Base-by-base conservation (phyloP, 2,329 filamentous ascomycete species). In the Monilinia polystroma region DNA sequence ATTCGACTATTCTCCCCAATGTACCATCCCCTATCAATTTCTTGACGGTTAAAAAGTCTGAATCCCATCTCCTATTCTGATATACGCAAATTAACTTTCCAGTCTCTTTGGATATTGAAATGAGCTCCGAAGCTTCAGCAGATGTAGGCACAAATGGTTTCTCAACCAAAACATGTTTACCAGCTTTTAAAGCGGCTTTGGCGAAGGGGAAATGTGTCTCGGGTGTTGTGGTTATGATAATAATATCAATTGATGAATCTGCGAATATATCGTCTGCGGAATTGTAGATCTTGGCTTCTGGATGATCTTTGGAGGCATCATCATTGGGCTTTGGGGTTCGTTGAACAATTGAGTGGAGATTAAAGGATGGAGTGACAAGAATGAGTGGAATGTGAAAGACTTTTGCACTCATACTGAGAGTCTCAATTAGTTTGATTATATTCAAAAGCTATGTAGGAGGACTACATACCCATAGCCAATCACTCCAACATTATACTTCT, bases 311-410 rank as follows among this genome's bases (percentile, higher is more conserved):
- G 26, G 87, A 84, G 0, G 90, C 90, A 68, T 91, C 89, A 76
- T 89, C 84, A 63, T 82, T 80, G 2, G 84, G 78, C 70, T 84
- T 85, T 7, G 90, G 90, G 6, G 80, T 85, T 68, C 91, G 87
- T 78, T 95, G 91, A 38, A 94, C 88, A 72, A 95, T 87, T 70
- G 89, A 86, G 75, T 92, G 85, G 26, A 94, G 85, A 63, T 82
- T 87, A 75, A 93, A 83, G 65, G 85, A 80, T 8, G 87, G 82
- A 0, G 88, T 86, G 41, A 83, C 82, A 64, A 81, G 80, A 78
- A 95, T 84, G 79, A 93, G 90, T 69, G 91, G 91, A 75, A 94
- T 92, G 78, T 95, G 91, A 79, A 94, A 95, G 79, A 90, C 83
- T 76, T 93, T 93, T 78, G 91, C 91, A 66, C 83, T 85, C 74